Conservation (phyloP, 1,139 yeast species). For the Kodamaea fungicola region DNA sequence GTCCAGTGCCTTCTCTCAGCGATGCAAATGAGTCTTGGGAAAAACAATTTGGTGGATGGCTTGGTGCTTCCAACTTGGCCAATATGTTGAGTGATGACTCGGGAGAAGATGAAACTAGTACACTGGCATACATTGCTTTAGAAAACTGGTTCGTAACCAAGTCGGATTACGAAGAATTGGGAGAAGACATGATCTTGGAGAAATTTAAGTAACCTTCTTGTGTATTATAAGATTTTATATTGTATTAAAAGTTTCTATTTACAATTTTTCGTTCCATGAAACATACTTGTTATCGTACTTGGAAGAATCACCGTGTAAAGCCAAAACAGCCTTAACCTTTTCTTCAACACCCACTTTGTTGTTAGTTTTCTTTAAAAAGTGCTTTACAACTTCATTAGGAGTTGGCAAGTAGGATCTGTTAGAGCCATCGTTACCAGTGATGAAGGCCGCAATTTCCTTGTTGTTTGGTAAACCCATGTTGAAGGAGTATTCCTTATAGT, state of each 20-base stretch:
- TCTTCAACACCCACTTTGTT: slow-evolving; percentile 61
- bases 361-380: slow-evolving; percentile 50
- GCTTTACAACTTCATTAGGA: slow-evolving; percentile 57
- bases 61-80: slow-evolving; percentile 65
- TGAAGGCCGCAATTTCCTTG: slow-evolving; percentile 51
- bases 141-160: slow-evolving; percentile 54
- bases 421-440: slow-evolving; percentile 63
- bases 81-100: slow-evolving; percentile 43
- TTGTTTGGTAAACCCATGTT: slow-evolving; percentile 80
- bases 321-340: slow-evolving; percentile 54
- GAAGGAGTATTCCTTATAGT: slow-evolving; percentile 66
- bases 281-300: slow-evolving; percentile 55
- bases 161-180: slow-evolving; percentile 58
- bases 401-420: slow-evolving; percentile 67
- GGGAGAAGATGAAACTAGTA: slow-evolving; percentile 39
- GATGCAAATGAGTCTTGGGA: slow-evolving; percentile 41
- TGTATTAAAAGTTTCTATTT: slow-evolving; percentile 8
- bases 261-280: slow-evolving; percentile 48
- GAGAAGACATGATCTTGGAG: slow-evolving; percentile 55
- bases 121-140: slow-evolving; percentile 38
- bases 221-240: not conserved
- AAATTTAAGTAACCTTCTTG: slow-evolving; percentile 40
- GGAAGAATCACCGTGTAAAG: slow-evolving; percentile 59
- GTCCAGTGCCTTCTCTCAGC: slow-evolving; percentile 14
- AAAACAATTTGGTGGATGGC: slow-evolving; percentile 57